phyloP scores from a whole-genome alignment of 2,329 filamentous ascomycete genomes.

The Mollisia scopiformis region DNA sequence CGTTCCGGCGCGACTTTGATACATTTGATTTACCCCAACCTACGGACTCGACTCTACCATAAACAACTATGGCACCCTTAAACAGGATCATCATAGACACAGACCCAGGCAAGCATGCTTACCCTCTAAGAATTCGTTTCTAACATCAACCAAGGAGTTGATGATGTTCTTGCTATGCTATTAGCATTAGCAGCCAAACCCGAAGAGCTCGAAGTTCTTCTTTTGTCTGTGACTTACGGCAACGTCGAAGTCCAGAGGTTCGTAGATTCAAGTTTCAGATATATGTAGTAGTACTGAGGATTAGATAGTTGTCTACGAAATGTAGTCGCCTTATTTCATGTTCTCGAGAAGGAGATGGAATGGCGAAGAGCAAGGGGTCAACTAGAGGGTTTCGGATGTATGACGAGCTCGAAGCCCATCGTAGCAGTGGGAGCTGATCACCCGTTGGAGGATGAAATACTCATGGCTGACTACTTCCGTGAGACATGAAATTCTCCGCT shows the following conservation, averaged over 20 bases:
- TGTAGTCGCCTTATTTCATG: slow-evolving; percentile 86
- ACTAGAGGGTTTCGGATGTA: slow-evolving; percentile 70
- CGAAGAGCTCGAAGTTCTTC: slow-evolving; percentile 82
- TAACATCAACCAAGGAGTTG: slow-evolving; percentile 62
- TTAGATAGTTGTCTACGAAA: slow-evolving; percentile 77
- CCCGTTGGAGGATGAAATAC: slow-evolving; percentile 79
- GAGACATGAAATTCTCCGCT: slow-evolving; percentile 40
- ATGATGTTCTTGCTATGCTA: slow-evolving; percentile 88
- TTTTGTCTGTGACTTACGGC: slow-evolving; percentile 91
- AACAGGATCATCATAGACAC: slow-evolving; percentile 93
- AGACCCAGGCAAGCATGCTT: slow-evolving; percentile 68
- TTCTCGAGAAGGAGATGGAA: slow-evolving; percentile 83
- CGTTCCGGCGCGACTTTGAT: neutral
- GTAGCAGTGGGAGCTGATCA: slow-evolving; percentile 87
- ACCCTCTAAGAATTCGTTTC: neutral
- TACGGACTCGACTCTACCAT: neutral
- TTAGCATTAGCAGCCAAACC: slow-evolving; percentile 80
- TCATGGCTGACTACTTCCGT: slow-evolving; percentile 90
- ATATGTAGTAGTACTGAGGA: neutral
- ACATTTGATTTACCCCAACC: neutral
- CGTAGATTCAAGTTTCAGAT: too few species aligned
- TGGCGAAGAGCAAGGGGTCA: slow-evolving; percentile 76
- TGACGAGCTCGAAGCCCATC: slow-evolving; percentile 76
- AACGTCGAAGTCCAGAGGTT: slow-evolving; percentile 88
- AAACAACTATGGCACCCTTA: slow-evolving; percentile 46